Evolutionary conservation across 352 stramenopile genomes (phyloP).

Genomic region (Thalassiosira oceanica): DNA sequence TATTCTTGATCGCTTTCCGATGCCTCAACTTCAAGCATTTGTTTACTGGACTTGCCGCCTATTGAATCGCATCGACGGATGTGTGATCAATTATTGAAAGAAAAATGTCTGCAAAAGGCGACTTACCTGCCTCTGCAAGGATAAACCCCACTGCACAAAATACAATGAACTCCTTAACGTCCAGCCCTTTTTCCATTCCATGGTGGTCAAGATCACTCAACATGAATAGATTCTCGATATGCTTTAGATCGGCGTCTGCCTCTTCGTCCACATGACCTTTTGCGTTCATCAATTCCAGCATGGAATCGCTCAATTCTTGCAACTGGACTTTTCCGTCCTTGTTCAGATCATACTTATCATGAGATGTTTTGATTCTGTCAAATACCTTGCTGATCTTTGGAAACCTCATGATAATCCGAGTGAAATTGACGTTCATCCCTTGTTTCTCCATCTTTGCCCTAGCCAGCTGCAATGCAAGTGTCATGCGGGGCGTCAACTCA

Average conservation of each 20-base stretch:
- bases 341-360: slow-evolving; percentile 28
- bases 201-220: slow-evolving; percentile 45
- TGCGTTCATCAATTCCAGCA: slow-evolving; percentile 41
- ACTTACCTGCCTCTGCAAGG: slow-evolving; percentile 41
- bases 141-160: slow-evolving; percentile 54
- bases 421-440: slow-evolving; percentile 42
- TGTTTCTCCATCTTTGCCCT: slow-evolving; percentile 45
- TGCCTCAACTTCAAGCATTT: slow-evolving; percentile 24
- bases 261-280: slow-evolving; percentile 3
- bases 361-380: slow-evolving; percentile 33
- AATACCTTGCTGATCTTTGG: slow-evolving; percentile 52
- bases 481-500: slow-evolving; percentile 29
- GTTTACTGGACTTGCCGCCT: slow-evolving; percentile 34
- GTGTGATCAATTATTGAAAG: no score
- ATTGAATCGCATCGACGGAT: no score
- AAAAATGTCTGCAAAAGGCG: no score
- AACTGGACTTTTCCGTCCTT: slow-evolving; percentile 34
- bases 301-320: slow-evolving; percentile 27
- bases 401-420: slow-evolving; percentile 50
- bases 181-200: slow-evolving; percentile 30
- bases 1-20: slow-evolving; percentile 45
- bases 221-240: slow-evolving; percentile 56
- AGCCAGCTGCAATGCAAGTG: slow-evolving; percentile 41
- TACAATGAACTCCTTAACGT: slow-evolving; percentile 53
- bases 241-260: slow-evolving; percentile 10